A percentile compares a stretch with the other conserved stretches of the same genome.
phyloP scores from a whole-genome alignment of 2,329 filamentous ascomycete genomes.

The Aspergillus tanneri region DNA sequence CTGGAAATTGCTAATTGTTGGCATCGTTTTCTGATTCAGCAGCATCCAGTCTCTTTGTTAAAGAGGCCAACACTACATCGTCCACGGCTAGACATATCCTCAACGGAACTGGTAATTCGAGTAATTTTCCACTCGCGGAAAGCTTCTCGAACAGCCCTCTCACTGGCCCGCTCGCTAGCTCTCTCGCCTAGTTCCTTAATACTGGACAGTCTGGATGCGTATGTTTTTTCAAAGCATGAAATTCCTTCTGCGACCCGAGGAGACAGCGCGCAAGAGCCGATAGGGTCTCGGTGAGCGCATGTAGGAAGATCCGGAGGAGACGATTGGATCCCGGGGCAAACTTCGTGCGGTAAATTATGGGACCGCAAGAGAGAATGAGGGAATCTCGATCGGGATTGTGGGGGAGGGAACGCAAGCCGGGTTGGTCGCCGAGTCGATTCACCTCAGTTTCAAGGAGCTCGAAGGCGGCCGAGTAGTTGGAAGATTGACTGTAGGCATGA shows the following conservation, averaged over 20 bases:
- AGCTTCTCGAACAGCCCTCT: conserved; percentile 21
- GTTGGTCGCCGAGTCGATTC: conserved; percentile 25
- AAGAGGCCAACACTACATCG: conserved; percentile 22
- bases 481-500: conserved; percentile 5
- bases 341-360: conserved; percentile 29
- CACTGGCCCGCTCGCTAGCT: conserved; percentile 17
- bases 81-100: conserved; percentile 30
- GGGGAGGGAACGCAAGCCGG: conserved; percentile 27
- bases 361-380: conserved; percentile 31
- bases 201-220: conserved; percentile 30
- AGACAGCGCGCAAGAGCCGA: conserved; percentile 20
- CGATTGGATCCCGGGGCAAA: conserved; percentile 27
- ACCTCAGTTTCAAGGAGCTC: conserved; percentile 30
- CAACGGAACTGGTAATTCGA: conserved; percentile 28
- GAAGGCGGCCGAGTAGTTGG: conserved; percentile 18
- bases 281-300: conserved; percentile 58
- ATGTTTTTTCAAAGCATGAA: conserved; percentile 21
- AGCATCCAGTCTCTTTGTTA: conserved; percentile 17
- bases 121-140: conserved; percentile 33
- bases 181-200: conserved; percentile 14
- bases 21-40: conserved; percentile 10
- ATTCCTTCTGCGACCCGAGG: conserved; percentile 22
- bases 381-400: conserved; percentile 30
- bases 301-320: conserved; percentile 55
- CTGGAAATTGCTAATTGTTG: conserved; percentile 19